Evolutionary conservation across 345 rosid genomes (phyloP).

Genomic region (Eucalyptus curtisii): DNA sequence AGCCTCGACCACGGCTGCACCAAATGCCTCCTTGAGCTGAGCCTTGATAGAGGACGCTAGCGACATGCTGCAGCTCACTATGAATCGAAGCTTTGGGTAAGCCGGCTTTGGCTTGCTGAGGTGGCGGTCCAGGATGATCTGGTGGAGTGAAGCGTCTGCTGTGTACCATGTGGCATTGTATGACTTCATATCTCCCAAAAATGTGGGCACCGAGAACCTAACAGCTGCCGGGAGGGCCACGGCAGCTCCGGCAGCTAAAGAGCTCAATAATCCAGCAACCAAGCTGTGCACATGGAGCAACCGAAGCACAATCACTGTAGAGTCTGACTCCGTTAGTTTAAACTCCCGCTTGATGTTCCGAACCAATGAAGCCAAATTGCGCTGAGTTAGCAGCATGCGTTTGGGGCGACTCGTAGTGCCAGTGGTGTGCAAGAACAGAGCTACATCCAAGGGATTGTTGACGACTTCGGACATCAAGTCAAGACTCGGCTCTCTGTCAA

Average conservation of each 20-base stretch:
- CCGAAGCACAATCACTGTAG: constrained; percentile 68
- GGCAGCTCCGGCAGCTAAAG: constrained; percentile 60
- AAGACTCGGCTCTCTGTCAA: neutral
- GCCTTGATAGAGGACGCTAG: constrained; percentile 29
- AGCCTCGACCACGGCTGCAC: constrained; percentile 72
- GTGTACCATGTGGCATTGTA: constrained; percentile 75
- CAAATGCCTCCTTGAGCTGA: constrained; percentile 63
- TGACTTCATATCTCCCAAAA: constrained; percentile 56
- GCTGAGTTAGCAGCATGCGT: constrained; percentile 53
- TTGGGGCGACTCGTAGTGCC: constrained; percentile 52
- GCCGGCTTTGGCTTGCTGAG: constrained; percentile 29
- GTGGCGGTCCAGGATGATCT: constrained; percentile 72
- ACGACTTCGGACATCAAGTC: constrained; percentile 2
- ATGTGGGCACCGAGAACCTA: constrained; percentile 65
- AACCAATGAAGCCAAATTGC: constrained; percentile 41
- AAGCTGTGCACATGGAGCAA: constrained; percentile 63
- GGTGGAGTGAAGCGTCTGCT: constrained; percentile 79
- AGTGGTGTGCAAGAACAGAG: constrained; percentile 53
- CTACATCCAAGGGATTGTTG: constrained; percentile 45
- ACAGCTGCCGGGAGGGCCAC: constrained; percentile 67
- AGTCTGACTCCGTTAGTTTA: constrained; percentile 53
- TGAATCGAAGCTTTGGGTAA: constrained; percentile 66
- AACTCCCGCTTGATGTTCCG: constrained; percentile 51
- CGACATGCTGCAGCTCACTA: constrained; percentile 80
- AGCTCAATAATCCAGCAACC: constrained; percentile 59